phyloP scores from a whole-genome alignment of 2,329 filamentous ascomycete genomes.

The Dactylellina leptospora region DNA sequence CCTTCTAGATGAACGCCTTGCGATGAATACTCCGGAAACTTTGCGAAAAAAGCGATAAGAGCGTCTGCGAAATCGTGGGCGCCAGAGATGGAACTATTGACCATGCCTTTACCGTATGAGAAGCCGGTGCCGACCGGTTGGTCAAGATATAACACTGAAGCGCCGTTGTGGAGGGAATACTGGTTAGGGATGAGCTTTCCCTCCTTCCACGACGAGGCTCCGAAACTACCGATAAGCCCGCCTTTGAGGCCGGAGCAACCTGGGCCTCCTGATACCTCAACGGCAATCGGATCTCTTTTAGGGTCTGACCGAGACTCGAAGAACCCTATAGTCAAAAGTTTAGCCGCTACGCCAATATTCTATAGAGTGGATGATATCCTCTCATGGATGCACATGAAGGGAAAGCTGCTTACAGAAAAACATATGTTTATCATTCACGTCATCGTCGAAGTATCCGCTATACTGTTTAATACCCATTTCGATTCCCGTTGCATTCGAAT shows the following conservation, averaged over 20 bases:
- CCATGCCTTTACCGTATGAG: slow-evolving; percentile 85
- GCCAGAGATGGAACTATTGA: slow-evolving; percentile 91
- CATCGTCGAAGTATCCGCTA: slow-evolving; percentile 95
- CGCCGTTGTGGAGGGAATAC: slow-evolving; percentile 93
- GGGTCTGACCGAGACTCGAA: slow-evolving; percentile 92
- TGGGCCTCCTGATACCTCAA: slow-evolving; percentile 96
- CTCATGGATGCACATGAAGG: background rate
- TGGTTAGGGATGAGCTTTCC: slow-evolving; percentile 84
- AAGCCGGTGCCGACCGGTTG: slow-evolving; percentile 98
- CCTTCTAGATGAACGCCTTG: slow-evolving; percentile 98
- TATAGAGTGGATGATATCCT: no score
- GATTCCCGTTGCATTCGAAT: slow-evolving; percentile 65
- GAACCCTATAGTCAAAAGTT: slow-evolving; percentile 66
- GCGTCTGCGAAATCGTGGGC: slow-evolving; percentile 98
- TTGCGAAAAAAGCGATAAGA: slow-evolving; percentile 96
- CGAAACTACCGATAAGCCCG: slow-evolving; percentile 94
- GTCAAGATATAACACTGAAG: slow-evolving; percentile 98
- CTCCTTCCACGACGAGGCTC: slow-evolving; percentile 85
- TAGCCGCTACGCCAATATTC: no score
- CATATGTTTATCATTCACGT: slow-evolving; percentile 89
- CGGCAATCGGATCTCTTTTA: slow-evolving; percentile 90
- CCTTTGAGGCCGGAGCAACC: slow-evolving; percentile 94
- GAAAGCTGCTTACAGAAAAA: slow-evolving; percentile 79
- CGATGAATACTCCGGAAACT: slow-evolving; percentile 92
- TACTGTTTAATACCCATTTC: slow-evolving; percentile 93